Base-by-base conservation (phyloP, 805 yeast genomes). In the Saccharomycopsis javanensis region DNA sequence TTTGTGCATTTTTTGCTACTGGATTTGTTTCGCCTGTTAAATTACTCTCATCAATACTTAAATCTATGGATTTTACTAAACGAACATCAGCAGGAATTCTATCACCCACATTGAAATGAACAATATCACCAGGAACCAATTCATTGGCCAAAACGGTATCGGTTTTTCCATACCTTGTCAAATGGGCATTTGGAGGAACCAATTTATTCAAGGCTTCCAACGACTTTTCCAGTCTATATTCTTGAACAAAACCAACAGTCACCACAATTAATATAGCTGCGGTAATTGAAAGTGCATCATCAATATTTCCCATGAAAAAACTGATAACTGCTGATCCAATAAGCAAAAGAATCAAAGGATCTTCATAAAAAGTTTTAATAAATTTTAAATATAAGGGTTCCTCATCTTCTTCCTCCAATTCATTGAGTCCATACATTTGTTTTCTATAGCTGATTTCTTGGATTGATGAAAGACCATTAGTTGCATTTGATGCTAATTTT, bases 181-280 rank as follows among this genome's bases (percentile, higher is more conserved):
- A 78, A 68, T 92, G 94, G 37, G 97, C 96, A 67, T 86, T 89
- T n/a, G 96, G 97, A 1, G 99, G 99, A 6, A 94, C 97, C 64
- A 94, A 78, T 67, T 87, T 86, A 69, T 87, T 91, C 59, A 94
- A 78, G 0, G 98, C 98, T 69, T 91, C 96, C 58, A 94, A 74
- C 4, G 97, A 88, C 74, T 94, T 86, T 67, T 94, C 99, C 1
- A 96, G 88, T 66, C 97, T 79, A 67, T 91, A 91, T 70, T 94
- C 99, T 72, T 94, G 99, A 33, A 94, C 91, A 72, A 94, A 94
- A 0, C 99, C 99, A 37, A 94, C 99, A 1, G 94, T 81, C 11
- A 94, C 97, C 33, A 94, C 99, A 63, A 94, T 91, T 50, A 88
- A 65, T 53, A 94, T 88, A 3, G 99, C 99, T 61, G 91, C 75